Conservation (phyloP, 1,284 basidiomycete genomes). For the Puccinia polysora region DNA sequence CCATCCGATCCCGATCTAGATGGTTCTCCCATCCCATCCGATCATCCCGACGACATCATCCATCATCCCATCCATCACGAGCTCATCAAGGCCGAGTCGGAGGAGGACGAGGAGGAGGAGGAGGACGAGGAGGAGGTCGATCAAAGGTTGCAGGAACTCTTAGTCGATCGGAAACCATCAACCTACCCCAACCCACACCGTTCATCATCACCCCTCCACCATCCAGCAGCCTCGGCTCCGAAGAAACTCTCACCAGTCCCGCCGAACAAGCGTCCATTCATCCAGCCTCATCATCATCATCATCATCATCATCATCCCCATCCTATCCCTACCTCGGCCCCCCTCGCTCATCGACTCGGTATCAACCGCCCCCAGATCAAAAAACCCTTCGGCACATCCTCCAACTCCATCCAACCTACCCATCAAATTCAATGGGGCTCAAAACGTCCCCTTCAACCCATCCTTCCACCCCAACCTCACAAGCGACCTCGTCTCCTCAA, state of each 20-base stretch:
- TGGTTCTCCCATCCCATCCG: slow-evolving; percentile 5
- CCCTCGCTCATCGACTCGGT: not conserved
- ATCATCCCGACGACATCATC: too few species aligned
- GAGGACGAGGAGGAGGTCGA: slow-evolving; percentile 9
- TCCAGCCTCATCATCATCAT: too few species aligned
- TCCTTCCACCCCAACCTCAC: too few species aligned
- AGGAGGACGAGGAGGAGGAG: not conserved
- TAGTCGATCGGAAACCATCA: not conserved
- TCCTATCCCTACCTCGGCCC: not conserved
- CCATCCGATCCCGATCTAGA: not conserved
- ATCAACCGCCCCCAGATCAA: not conserved
- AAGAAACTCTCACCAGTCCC: too few species aligned
- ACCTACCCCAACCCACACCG: not conserved
- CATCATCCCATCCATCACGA: not conserved
- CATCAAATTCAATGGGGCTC: slow-evolving; percentile 3
- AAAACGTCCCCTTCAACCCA: slow-evolving; percentile 18
- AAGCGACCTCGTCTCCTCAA: too few species aligned
- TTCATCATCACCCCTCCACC: slow-evolving; percentile 11
- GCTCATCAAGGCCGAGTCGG: not conserved
- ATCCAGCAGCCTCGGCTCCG: too few species aligned
- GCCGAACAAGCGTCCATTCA: too few species aligned
- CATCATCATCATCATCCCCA: slow-evolving; percentile 1
- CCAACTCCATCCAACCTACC: not conserved
- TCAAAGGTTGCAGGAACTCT: not conserved
- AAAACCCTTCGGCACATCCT: slow-evolving; percentile 2